Evolutionary conservation across 768 basidiomycete species (phyloP).

Genomic region (Trametes cinnabarina): DNA sequence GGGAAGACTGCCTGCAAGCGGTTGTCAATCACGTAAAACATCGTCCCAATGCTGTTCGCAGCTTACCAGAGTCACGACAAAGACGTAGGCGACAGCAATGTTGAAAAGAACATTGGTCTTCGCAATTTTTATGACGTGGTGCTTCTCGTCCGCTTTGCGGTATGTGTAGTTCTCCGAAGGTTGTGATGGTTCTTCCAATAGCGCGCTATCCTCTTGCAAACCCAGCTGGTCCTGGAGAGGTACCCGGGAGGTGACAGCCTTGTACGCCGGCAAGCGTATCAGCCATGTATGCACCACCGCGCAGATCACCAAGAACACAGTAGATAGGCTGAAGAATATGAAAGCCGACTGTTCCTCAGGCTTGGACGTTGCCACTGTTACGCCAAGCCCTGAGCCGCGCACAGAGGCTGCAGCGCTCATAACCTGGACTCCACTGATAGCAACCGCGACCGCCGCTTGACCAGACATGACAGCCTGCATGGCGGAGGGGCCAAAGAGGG

Average conservation of each 20-base stretch:
- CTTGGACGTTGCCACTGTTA: conserved; percentile 18
- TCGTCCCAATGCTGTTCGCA: background rate
- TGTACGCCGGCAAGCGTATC: conserved; percentile 57
- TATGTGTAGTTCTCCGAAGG: conserved; percentile 15
- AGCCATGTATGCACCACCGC: conserved; percentile 58
- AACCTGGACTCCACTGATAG: conserved; percentile 75
- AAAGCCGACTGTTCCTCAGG: conserved; percentile 70
- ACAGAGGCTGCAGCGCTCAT: conserved; percentile 60
- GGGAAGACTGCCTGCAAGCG: conserved; percentile 75
- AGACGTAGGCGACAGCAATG: conserved; percentile 71
- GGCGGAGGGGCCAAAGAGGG: conserved; percentile 70
- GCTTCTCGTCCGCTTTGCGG: conserved; percentile 36
- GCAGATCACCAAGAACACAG: conserved; percentile 57
- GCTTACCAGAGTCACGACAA: conserved; percentile 75
- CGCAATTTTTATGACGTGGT: conserved; percentile 50
- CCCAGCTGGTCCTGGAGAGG: background rate
- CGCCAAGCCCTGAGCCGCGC: conserved; percentile 25
- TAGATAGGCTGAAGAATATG: conserved; percentile 70
- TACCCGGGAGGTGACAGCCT: conserved; percentile 38
- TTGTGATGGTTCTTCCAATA: conserved; percentile 33
- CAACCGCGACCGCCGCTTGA: conserved; percentile 82
- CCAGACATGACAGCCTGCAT: conserved; percentile 80
- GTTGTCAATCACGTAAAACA: conserved; percentile 5
- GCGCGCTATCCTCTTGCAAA: conserved; percentile 15
- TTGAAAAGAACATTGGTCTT: conserved; percentile 69